A percentile compares a stretch with the other conserved stretches of the same genome.
Conservation (phyloP, 2,329 filamentous ascomycete species). For the Aspergillus sclerotialis region DNA sequence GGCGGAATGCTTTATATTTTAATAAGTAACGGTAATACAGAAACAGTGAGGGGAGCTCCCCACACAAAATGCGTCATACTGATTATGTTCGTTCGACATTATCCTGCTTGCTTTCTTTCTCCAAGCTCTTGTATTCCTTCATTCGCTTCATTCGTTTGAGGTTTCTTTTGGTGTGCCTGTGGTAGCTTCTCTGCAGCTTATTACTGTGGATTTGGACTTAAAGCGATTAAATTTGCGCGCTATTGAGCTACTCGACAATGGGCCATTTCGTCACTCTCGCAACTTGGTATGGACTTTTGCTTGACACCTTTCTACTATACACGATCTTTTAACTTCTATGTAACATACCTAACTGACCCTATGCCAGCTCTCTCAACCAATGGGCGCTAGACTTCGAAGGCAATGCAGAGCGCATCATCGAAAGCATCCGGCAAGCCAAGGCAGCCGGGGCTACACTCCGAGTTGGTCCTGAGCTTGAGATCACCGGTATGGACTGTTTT, state of each 20-base stretch:
- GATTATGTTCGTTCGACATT: not conserved
- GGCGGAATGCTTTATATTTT: not conserved
- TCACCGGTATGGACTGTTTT: conserved; percentile 37
- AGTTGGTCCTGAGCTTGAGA: conserved; percentile 50
- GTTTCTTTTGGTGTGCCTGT: not conserved
- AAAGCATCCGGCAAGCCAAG: conserved; percentile 57
- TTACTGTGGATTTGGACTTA: not conserved
- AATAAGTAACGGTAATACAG: conserved; percentile 5
- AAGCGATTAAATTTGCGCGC: too few species aligned
- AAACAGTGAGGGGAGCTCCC: conserved; percentile 13
- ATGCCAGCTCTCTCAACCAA: conserved; percentile 33
- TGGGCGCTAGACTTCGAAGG: conserved; percentile 57
- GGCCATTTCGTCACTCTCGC: conserved; percentile 38
- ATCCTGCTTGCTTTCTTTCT: not conserved
- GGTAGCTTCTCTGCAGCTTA: too few species aligned
- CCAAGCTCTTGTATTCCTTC: not conserved
- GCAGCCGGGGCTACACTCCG: conserved; percentile 55
- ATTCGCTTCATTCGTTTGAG: not conserved
- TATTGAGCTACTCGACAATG: conserved; percentile 25
- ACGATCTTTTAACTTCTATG: too few species aligned
- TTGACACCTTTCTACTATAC: not conserved
- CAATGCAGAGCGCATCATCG: conserved; percentile 56
- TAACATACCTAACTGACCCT: not conserved
- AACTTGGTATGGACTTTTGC: conserved; percentile 30
- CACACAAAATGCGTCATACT: conserved; percentile 18